phyloP scores from a whole-genome alignment of 75 land plant species.

The Cunninghamia lanceolata region DNA sequence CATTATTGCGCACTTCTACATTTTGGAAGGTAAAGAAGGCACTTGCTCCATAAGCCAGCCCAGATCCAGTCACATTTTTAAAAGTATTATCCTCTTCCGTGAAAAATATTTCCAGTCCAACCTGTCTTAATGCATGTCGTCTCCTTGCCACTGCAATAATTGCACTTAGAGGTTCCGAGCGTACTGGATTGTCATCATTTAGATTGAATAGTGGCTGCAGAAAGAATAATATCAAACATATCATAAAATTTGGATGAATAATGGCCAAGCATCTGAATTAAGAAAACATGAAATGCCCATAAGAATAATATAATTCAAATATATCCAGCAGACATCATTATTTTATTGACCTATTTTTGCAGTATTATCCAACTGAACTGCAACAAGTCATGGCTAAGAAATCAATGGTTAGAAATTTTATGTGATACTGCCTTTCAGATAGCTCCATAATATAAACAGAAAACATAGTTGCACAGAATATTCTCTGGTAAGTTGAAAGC shows the following conservation, averaged over 20 bases:
- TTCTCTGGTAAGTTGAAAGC: not conserved
- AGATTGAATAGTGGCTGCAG: constrained; percentile 34
- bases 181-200: constrained; percentile 43
- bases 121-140: constrained; percentile 34
- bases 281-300: not conserved
- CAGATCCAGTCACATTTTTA: constrained; percentile 9
- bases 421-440: not conserved
- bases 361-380: not conserved
- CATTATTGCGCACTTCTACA: constrained; percentile 29
- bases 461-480: not conserved
- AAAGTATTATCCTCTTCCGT: constrained; percentile 21
- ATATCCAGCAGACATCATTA: not conserved
- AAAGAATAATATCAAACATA: not conserved
- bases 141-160: constrained; percentile 43
- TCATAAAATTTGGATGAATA: not conserved
- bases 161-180: constrained; percentile 27
- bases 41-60: constrained; percentile 31
- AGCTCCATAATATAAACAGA: not conserved
- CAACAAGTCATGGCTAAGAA: not conserved
- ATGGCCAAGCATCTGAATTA: not conserved
- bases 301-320: not conserved
- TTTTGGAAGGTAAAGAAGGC: constrained; percentile 42
- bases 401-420: not conserved
- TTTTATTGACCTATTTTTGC: not conserved
- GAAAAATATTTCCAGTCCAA: constrained; percentile 43